Evolutionary conservation across 1,139 yeast genomes (phyloP).

Genomic region (Suhomyces bribrorum): DNA sequence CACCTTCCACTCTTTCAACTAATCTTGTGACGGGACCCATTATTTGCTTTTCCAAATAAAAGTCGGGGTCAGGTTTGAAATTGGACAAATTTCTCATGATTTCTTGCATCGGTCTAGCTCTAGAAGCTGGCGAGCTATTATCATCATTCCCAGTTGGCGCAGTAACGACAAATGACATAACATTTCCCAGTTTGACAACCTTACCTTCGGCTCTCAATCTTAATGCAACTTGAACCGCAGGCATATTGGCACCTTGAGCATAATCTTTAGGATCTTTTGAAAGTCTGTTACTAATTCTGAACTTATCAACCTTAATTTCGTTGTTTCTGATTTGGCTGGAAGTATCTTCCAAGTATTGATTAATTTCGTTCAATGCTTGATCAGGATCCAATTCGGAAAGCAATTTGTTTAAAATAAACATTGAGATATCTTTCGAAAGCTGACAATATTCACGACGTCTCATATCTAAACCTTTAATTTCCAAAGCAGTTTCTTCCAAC

Average conservation of each 20-base stretch:
- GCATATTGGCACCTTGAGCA: slow-evolving; percentile 81
- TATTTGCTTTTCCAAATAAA: slow-evolving; percentile 84
- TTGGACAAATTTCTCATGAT: slow-evolving; percentile 52
- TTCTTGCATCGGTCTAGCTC: slow-evolving; percentile 81
- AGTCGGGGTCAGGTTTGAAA: slow-evolving; percentile 71
- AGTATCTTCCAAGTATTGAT: slow-evolving; percentile 67
- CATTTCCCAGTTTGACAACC: slow-evolving; percentile 84
- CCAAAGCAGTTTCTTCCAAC: slow-evolving; percentile 58
- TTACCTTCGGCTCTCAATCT: slow-evolving; percentile 79
- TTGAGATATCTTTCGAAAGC: slow-evolving; percentile 84
- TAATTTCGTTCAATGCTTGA: slow-evolving; percentile 69
- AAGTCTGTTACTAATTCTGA: slow-evolving; percentile 69
- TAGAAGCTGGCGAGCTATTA: slow-evolving; percentile 57
- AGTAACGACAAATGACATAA: slow-evolving; percentile 82
- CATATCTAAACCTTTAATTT: slow-evolving; percentile 97
- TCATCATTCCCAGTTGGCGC: slow-evolving; percentile 37
- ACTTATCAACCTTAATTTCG: slow-evolving; percentile 64
- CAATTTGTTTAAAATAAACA: slow-evolving; percentile 69
- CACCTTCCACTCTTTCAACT: slow-evolving; percentile 81
- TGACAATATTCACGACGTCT: slow-evolving; percentile 96
- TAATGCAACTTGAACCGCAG: slow-evolving; percentile 91
- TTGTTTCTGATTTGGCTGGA: slow-evolving; percentile 59
- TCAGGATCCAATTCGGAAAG: slow-evolving; percentile 79
- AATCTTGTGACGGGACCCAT: slow-evolving; percentile 90
- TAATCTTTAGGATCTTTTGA: slow-evolving; percentile 75